Base-by-base conservation (phyloP, 176 grass and related monocot species). In the Phoenix dactylifera region DNA sequence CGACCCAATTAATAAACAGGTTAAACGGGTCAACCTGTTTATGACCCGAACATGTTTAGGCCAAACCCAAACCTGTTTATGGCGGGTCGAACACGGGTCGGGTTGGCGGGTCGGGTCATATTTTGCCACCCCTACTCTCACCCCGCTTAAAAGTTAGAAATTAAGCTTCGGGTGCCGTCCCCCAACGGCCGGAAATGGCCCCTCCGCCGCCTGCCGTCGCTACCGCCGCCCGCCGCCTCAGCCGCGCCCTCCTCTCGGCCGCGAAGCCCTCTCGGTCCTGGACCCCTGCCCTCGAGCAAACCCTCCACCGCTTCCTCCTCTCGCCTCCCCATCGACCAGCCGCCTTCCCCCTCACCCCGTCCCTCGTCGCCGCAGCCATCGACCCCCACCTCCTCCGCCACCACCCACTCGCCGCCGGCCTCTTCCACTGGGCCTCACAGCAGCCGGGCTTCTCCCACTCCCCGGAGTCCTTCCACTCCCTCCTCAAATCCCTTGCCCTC, bases 361-460 rank as follows among this genome's bases (percentile, higher is more conserved):
- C 69, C 49, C 79, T 74, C 54, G 55, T 68, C 7, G 57, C 72
- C 22, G 44, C 55, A 17, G 39, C 59, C 18, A 64, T 82, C 35
- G 72, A 72, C 3, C 69, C 59, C 15, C 63, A 51, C 39, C 67
- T 76, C 54, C 85, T 88, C 72, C 75, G 50, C 17, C 72, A 88
- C n/a, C 72, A 69, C 16, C 71, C 75, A 35, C 75, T 73, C 15
- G 58, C 85, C 10, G 75, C 78, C 6, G 75, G 79, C 17, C 79
- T 88, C 49, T 76, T 80, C 17, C 85, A 88, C 63, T 88, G 65
- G 65, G 65, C 65, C 25, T 52, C 65, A 0, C 65, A 68, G 26
- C 52, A 56, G 26, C 65, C 65, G 26, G 52, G 52, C 10, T 68
- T 68, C 26, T 54, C 4, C 28, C 65, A 68, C 26, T 35, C 28